Evolutionary conservation across 2,329 filamentous ascomycete genomes (phyloP).

Genomic region (Epichloe sp.): DNA sequence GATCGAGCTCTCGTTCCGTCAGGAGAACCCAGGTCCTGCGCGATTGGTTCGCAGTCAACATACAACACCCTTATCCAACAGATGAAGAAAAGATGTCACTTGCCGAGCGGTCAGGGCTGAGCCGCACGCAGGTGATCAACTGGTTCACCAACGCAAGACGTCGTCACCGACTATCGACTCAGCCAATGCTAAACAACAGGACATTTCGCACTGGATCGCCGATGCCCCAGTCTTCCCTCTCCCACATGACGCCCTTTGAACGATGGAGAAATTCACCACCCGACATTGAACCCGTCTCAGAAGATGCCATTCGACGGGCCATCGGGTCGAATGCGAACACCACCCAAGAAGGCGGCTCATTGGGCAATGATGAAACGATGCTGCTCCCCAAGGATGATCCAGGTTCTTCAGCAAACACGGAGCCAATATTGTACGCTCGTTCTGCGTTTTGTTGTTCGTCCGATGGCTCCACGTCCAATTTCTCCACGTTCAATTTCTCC

Average conservation of each 20-base stretch:
- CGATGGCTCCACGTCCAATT: conserved; percentile 6
- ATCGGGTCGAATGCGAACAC: conserved; percentile 4
- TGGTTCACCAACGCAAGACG: conserved; percentile 40
- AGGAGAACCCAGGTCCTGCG: conserved; percentile 31
- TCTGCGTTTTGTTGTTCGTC: conserved; percentile 12
- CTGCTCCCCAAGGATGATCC: conserved; percentile 13
- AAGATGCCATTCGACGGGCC: conserved; percentile 25
- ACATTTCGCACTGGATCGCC: conserved; percentile 28
- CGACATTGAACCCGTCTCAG: conserved; percentile 28
- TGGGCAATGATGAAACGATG: background rate
- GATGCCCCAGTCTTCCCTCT: conserved; percentile 22
- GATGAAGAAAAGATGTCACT: conserved; percentile 31
- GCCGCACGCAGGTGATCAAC: conserved; percentile 29
- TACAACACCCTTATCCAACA: conserved; percentile 34
- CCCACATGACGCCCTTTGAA: conserved; percentile 32
- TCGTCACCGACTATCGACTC: conserved; percentile 26
- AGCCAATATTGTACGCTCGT: conserved; percentile 13
- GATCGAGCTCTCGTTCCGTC: conserved; percentile 27
- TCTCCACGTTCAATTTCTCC: conserved; percentile 6
- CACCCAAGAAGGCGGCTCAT: background rate
- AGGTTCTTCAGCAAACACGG: conserved; percentile 18
- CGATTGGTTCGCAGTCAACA: conserved; percentile 32
- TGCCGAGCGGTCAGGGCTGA: conserved; percentile 30
- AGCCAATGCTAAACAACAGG: conserved; percentile 14
- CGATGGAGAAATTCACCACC: conserved; percentile 29